Percentiles rank a stretch among this genome's conserved stretches.
phyloP scores from a whole-genome alignment of 495 filamentous ascomycete genomes.

The Hypoxylon subgilvum region DNA sequence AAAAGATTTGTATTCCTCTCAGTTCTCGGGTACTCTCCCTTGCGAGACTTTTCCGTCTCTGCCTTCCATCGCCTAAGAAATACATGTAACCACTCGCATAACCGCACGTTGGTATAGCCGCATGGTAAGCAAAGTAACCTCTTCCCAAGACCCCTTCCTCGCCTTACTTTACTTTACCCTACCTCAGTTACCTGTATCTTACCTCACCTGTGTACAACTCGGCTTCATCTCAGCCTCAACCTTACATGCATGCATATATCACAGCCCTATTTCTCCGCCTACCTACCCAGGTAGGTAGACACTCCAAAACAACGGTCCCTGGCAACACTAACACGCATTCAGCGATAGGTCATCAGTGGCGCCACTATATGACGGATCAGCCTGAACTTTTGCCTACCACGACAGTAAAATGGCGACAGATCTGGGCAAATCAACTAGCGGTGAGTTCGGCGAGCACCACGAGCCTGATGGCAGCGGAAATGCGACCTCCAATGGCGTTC shows the following conservation, averaged over 20 bases:
- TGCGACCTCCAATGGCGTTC: background rate
- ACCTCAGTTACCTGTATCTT: background rate
- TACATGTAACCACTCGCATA: no score
- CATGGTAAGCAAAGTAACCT: no score
- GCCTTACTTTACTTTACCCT: background rate
- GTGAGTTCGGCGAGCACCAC: conserved; percentile 12
- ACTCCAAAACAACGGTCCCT: background rate
- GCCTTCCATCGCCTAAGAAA: background rate
- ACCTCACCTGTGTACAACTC: no score
- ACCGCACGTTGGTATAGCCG: no score
- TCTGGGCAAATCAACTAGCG: conserved; percentile 14
- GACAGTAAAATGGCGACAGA: background rate
- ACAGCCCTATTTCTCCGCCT: conserved; percentile 27
- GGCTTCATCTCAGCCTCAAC: conserved; percentile 33
- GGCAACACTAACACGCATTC: conserved; percentile 12
- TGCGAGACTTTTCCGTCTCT: no score
- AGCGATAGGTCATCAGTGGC: conserved; percentile 9
- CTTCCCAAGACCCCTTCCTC: background rate
- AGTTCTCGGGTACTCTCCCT: background rate
- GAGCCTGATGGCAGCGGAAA: conserved; percentile 6
- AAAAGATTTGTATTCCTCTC: no score
- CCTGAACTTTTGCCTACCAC: conserved; percentile 15
- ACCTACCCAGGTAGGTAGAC: conserved; percentile 13
- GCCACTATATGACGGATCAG: conserved; percentile 27
- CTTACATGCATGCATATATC: no score